Evolutionary conservation across 2,329 filamentous ascomycete genomes (phyloP).

Genomic region (Fusarium virguliforme): DNA sequence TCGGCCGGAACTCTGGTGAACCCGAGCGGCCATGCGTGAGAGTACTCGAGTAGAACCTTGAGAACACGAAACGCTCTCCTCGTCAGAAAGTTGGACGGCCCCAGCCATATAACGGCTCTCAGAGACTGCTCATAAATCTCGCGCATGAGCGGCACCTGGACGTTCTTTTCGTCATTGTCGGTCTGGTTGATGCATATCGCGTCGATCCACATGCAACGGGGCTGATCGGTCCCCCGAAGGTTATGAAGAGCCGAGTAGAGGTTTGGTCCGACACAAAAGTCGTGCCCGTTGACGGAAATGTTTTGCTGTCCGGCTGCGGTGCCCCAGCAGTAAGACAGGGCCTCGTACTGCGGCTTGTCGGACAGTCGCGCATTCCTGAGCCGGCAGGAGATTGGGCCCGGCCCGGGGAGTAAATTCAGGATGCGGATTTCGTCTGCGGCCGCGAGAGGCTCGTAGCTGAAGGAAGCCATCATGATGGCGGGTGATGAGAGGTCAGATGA

Average conservation of each 20-base stretch:
- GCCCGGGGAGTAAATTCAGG: background rate
- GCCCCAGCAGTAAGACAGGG: slow-evolving; percentile 25
- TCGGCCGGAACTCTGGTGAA: background rate
- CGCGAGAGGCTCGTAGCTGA: background rate
- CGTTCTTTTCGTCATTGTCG: slow-evolving; percentile 15
- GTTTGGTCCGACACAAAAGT: slow-evolving; percentile 1
- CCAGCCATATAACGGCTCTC: slow-evolving; percentile 15
- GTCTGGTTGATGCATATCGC: slow-evolving; percentile 3
- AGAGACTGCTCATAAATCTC: slow-evolving; percentile 14
- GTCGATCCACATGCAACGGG: slow-evolving; percentile 5
- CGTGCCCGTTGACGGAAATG: slow-evolving; percentile 13
- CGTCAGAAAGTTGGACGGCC: background rate
- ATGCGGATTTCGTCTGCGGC: background rate
- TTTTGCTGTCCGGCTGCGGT: background rate
- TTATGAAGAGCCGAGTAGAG: slow-evolving; percentile 5
- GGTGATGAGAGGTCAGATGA: background rate
- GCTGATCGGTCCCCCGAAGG: background rate
- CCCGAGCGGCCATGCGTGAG: background rate
- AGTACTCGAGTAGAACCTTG: background rate
- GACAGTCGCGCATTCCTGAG: slow-evolving; percentile 14
- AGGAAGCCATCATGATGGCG: background rate
- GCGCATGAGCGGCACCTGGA: slow-evolving; percentile 15
- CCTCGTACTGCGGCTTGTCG: slow-evolving; percentile 13
- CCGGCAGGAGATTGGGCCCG: background rate
- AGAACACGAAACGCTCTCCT: background rate